Evolutionary conservation across 192 early-diverging fungal species (phyloP), one percentile per base, ranked within the genome.

Genomic region (Coemansia nantahalensis): DNA sequence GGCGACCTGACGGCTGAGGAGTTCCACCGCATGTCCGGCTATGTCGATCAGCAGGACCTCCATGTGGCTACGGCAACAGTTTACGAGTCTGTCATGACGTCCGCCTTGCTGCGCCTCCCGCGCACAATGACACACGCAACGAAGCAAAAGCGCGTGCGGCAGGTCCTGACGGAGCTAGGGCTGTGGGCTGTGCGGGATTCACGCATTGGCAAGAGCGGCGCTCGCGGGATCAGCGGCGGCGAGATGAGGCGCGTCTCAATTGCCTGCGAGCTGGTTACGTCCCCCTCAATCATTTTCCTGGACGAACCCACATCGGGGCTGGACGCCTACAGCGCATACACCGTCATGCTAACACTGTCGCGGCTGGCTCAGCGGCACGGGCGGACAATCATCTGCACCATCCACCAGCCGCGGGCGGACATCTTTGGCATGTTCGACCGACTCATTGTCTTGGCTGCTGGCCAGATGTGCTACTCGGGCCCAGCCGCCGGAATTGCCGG

Each of bases 241-340:
- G 93, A 97, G 49, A 91, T 91, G 66, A 82, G 92, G 17, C 82
- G 95, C 37, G 93, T 97, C 1, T 86, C 87, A 0, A 95, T 97
- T 79, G 95, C 91, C 17, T 92, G 90, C 39, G 93, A 95, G 59
- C 78, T 97, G 23, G 92, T 97, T 4, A 94, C 92, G 0, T 86
- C 85, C 0, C 92, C 93, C 2, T 86, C 85, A 4, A 90, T 97
- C 17, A 72, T 95, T 32, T 94, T 92, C 64, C 56, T 97, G 48
- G 88, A 90, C 47, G 89, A 91, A 56, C 87, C 89, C 2, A 91
- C 89, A 0, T 84, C 80, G 26, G 91, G 91, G 7, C 77, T 97
- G 17, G 94, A 97, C 62, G 78, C 92, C 0, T 97, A 88, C 65
- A 94, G 92, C 56, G 94, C 94, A 1, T 90, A 82, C 62, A 93